Evolutionary conservation across 768 basidiomycete genomes (phyloP), one percentile per base, ranked within the genome.

Genomic region (Macrolepiota dolichaula): DNA sequence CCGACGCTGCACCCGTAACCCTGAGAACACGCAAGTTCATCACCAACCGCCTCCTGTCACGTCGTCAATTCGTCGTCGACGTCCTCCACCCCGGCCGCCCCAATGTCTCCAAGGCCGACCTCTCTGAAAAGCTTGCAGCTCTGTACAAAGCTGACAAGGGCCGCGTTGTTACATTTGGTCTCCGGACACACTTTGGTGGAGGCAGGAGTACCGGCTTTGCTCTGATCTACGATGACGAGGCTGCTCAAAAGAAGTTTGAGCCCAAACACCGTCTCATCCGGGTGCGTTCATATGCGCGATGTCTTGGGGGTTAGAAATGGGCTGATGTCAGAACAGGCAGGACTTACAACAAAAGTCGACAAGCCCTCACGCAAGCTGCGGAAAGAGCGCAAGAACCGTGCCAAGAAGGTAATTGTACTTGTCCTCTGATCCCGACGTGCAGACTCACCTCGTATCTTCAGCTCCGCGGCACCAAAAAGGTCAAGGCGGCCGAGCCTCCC

Each of bases 371-470:
- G 97, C 72, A 98, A 98, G 77, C 87, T 98, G 77, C 90, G 97
- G 78, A 98, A 98, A 83, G 96, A 98, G 83, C 88, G 97, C 71
- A 99, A 99, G 87, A 99, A 99, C 81, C 89, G 96, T 74, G 86
- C 91, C 64, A 99, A 99, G 91, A 98, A 98, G 89, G 96, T 94
- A 27, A 19, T 62, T 40, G 27, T 25, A 55, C 25, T 40, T 62
- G 42, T 12, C 24, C 19, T 50, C 15, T 58, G 22, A 29, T 13
- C 44, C 65, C 36, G 19, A 17, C 17, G n/a, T 40, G 49, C 59
- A 36, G 24, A 17, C 62, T 68, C 36, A 70, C 60, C 50, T n/a
- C 24, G 15, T 13, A 59, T 60, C 52, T 55, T 63, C 68, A 98
- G 95, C 78, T 95, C 79, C 92, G 96, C 72, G 96, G 96, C 69